A percentile compares a stretch with the other conserved stretches of the same genome.
phyloP scores from a whole-genome alignment of 129 eudicot species.

The Heracleum sosnowskyi region DNA sequence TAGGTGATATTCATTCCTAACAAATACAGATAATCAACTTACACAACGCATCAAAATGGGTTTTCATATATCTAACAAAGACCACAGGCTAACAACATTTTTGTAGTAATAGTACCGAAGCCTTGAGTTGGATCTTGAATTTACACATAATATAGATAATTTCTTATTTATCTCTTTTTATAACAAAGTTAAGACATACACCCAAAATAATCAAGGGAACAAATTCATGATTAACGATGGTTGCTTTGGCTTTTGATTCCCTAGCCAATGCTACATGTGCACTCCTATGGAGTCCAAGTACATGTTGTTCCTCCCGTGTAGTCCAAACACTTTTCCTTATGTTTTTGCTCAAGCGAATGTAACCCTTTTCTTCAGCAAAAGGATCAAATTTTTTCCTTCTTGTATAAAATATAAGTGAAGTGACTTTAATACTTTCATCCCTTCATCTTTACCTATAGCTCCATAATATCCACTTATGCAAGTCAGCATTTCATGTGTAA shows the following conservation, averaged over 20 bases:
- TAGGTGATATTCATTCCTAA: too few relatives aligned
- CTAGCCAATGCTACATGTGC: constrained; percentile 65
- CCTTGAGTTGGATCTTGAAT: constrained; percentile 2
- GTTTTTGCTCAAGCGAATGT: constrained; percentile 32
- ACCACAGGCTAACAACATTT: background rate
- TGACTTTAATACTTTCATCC: constrained; percentile 26
- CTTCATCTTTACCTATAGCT: constrained; percentile 26
- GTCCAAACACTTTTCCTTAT: constrained; percentile 52
- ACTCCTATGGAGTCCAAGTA: constrained; percentile 62
- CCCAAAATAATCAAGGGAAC: constrained; percentile 23
- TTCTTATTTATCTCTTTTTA: background rate
- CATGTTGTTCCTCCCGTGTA: constrained; percentile 53
- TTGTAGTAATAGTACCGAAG: too few relatives aligned
- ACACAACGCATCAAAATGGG: too few relatives aligned
- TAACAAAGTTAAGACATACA: background rate
- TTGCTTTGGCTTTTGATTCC: constrained; percentile 26
- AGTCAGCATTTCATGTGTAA: constrained; percentile 48
- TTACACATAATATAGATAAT: background rate
- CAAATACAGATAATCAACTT: too few relatives aligned
- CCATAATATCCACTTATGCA: constrained; percentile 49
- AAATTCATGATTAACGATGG: constrained; percentile 33
- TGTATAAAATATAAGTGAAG: constrained; percentile 37
- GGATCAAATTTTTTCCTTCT: constrained; percentile 44
- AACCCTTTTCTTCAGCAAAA: constrained; percentile 44
- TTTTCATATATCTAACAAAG: too few relatives aligned